Percentiles rank a stretch among this genome's conserved stretches.
Conservation (phyloP, 1,284 basidiomycete species). For the Papiliotrema nemorosa region DNA sequence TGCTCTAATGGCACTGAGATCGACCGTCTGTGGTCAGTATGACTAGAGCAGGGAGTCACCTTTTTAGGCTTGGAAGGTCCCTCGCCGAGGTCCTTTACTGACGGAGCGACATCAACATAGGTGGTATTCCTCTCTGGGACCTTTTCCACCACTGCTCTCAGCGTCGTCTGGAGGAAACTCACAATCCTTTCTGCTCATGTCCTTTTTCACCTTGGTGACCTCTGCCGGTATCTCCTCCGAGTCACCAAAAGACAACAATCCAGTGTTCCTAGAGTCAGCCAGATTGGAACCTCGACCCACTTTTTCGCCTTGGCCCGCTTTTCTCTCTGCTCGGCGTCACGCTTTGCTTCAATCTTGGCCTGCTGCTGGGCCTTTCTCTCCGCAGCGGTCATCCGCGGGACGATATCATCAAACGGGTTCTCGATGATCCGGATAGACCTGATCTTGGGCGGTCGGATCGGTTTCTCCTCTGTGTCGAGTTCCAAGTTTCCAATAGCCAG, state of each 20-base stretch:
- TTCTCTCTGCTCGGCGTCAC: constrained; percentile 69
- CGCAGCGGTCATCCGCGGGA: constrained; percentile 91
- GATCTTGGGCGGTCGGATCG: constrained; percentile 86
- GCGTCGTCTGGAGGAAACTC: constrained; percentile 43
- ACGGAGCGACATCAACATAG: constrained; percentile 28
- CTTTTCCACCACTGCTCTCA: constrained; percentile 54
- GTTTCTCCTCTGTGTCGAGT: constrained; percentile 73
- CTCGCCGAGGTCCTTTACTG: constrained; percentile 19
- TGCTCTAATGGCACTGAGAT: constrained; percentile 67
- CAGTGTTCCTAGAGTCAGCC: constrained; percentile 64
- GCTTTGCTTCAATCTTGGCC: constrained; percentile 69
- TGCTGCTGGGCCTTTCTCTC: constrained; percentile 78
- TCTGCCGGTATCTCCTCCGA: constrained; percentile 64
- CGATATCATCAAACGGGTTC: constrained; percentile 91
- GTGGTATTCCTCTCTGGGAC: no score
- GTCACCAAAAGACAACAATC: constrained; percentile 79
- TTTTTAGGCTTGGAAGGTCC: constrained; percentile 41
- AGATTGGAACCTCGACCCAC: constrained; percentile 49
- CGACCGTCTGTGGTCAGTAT: constrained; percentile 42
- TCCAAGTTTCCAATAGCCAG: constrained; percentile 88
- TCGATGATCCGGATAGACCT: constrained; percentile 76
- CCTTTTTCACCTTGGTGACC: constrained; percentile 60
- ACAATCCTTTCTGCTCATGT: constrained; percentile 76
- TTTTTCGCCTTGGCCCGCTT: constrained; percentile 75
- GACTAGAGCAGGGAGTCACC: constrained; percentile 6